These are phyloP conservation scores for Lachnellula willkommii DNA, from an alignment of 2,329 filamentous ascomycete species.

Conservation along the genomic window DNA sequence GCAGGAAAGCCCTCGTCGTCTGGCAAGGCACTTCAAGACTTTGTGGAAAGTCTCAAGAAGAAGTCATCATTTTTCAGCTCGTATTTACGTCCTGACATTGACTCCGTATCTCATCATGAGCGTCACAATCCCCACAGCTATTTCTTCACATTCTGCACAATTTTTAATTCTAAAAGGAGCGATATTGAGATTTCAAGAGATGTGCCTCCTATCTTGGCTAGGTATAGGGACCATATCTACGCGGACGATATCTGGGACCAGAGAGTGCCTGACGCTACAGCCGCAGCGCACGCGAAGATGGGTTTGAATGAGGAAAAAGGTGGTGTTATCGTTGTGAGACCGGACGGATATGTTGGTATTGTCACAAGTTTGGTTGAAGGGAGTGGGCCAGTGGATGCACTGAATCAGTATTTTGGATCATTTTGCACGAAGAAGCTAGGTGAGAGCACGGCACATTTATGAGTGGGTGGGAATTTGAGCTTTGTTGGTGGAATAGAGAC, in stretches of 20 bases:
- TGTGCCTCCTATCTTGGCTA: conserved; percentile 63
- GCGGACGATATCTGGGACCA: conserved; percentile 76
- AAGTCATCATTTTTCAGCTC: conserved; percentile 67
- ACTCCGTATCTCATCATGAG: conserved; percentile 68
- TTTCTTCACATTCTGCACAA: conserved; percentile 74
- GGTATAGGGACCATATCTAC: conserved; percentile 79
- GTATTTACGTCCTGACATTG: conserved; percentile 58
- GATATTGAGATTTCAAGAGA: conserved; percentile 68
- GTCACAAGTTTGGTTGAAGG: conserved; percentile 71
- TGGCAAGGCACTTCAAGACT: conserved; percentile 60
- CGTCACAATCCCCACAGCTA: conserved; percentile 76
- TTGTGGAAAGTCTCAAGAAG: conserved; percentile 59
- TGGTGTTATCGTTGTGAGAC: conserved; percentile 76
- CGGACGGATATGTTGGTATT: conserved; percentile 81
- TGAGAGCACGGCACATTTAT: conserved; percentile 37
- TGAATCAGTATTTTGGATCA: conserved; percentile 75
- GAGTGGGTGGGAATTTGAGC: conserved; percentile 1
- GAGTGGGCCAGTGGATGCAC: conserved; percentile 68
- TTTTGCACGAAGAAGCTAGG: conserved; percentile 61
- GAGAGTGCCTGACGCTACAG: conserved; percentile 62
- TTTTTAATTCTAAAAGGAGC: conserved; percentile 64
- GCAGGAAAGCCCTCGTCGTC: conserved; percentile 62
- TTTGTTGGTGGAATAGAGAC: neutral
- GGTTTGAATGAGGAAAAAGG: conserved; percentile 69
- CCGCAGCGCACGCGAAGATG: conserved; percentile 80